These are phyloP conservation scores for Salix viminalis DNA, from an alignment of 345 rosid species.

Conservation along the genomic window DNA sequence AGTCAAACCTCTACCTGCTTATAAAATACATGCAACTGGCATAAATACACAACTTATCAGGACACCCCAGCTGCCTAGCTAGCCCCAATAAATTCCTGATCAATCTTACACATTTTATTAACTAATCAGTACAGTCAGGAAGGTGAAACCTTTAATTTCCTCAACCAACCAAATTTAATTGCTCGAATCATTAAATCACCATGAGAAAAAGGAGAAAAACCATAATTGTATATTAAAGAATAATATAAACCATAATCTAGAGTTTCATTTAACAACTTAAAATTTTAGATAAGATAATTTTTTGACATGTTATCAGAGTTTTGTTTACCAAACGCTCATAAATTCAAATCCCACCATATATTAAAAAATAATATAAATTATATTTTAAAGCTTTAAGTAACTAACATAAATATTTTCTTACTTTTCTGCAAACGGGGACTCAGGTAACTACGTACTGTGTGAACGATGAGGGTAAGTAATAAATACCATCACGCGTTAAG, in stretches of 20 bases:
- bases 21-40: background rate
- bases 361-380: too few relatives aligned
- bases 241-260: too few relatives aligned
- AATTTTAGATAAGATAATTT: too few relatives aligned
- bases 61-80: background rate
- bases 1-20: background rate
- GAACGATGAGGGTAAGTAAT: background rate
- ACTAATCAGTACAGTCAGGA: background rate
- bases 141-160: background rate
- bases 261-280: too few relatives aligned
- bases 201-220: too few relatives aligned
- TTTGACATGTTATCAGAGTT: too few relatives aligned
- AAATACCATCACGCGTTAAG: background rate
- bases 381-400: too few relatives aligned
- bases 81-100: background rate
- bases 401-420: too few relatives aligned
- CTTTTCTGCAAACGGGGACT: background rate
- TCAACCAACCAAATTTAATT: background rate
- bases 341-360: too few relatives aligned
- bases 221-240: too few relatives aligned
- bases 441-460: background rate
- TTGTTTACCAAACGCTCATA: accelerated
- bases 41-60: background rate
- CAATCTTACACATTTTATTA: background rate
- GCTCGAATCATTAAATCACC: background rate